phyloP scores from a whole-genome alignment of 2,329 filamentous ascomycete species.

The Aspergillus piperis region DNA sequence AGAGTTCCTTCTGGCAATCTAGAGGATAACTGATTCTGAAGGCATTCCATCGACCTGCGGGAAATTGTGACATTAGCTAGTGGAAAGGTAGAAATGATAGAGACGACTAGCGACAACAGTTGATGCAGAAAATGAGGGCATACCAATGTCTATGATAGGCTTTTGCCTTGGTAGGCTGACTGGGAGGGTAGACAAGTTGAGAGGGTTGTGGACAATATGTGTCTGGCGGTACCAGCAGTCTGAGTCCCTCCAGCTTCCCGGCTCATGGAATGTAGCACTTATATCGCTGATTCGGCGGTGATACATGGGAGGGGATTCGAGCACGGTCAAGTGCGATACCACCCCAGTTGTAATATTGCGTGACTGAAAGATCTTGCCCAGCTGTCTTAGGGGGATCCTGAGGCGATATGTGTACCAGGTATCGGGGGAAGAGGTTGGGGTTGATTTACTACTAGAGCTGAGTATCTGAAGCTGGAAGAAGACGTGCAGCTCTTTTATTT shows the following conservation, averaged over 20 bases:
- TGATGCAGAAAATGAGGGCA: slow-evolving; percentile 18
- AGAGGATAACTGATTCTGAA: slow-evolving; percentile 55
- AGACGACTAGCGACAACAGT: not conserved
- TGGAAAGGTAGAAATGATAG: not conserved
- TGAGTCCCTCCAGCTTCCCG: slow-evolving; percentile 56
- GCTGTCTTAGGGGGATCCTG: slow-evolving; percentile 47
- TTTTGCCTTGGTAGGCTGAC: slow-evolving; percentile 52
- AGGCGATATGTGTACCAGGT: slow-evolving; percentile 42
- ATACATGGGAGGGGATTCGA: slow-evolving; percentile 50
- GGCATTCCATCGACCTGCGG: slow-evolving; percentile 61
- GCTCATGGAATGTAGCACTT: slow-evolving; percentile 44
- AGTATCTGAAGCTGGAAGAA: slow-evolving; percentile 44
- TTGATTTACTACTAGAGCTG: slow-evolving; percentile 13
- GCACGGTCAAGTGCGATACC: slow-evolving; percentile 39
- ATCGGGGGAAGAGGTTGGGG: not conserved
- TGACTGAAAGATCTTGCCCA: slow-evolving; percentile 42
- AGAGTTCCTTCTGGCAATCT: slow-evolving; percentile 31
- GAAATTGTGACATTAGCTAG: slow-evolving; percentile 7
- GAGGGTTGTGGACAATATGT: slow-evolving; percentile 55
- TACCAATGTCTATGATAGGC: slow-evolving; percentile 62
- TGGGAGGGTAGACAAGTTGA: slow-evolving; percentile 36
- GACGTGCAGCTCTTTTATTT: slow-evolving; percentile 47
- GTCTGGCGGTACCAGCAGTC: slow-evolving; percentile 66
- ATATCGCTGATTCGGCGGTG: slow-evolving; percentile 42
- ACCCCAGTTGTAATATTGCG: slow-evolving; percentile 18